A percentile compares a stretch with the other conserved stretches of the same genome.
These are phyloP conservation scores for Ogataea paraovalis DNA, from an alignment of 805 yeast species.

Conservation along the genomic window DNA sequence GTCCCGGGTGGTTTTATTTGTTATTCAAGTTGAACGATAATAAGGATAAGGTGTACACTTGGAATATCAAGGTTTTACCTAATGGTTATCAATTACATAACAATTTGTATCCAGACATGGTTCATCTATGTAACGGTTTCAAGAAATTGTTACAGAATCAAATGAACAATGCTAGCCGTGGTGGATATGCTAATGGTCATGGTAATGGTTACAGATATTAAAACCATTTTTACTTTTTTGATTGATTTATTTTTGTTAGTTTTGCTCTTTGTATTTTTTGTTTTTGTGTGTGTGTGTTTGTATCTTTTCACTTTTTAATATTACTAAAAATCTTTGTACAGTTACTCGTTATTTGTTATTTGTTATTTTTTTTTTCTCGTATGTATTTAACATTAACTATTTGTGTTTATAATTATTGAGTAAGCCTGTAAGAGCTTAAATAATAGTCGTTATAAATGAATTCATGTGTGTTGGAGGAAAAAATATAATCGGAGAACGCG, in stretches of 20 bases:
- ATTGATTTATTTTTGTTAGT: not conserved
- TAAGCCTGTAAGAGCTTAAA: not conserved
- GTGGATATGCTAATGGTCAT: conserved; percentile 6
- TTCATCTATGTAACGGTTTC: conserved; percentile 89
- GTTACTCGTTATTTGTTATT: not conserved
- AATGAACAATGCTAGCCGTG: conserved; percentile 18
- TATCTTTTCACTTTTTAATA: not conserved
- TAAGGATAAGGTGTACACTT: conserved; percentile 62
- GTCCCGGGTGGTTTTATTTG: conserved; percentile 90
- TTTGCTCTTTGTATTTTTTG: conserved; percentile 2
- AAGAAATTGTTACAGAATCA: conserved; percentile 45
- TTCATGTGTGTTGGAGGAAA: too few species aligned
- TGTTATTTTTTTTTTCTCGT: not conserved
- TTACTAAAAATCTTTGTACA: not conserved
- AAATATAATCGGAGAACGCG: too few species aligned
- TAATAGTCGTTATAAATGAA: too few species aligned
- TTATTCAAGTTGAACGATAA: conserved; percentile 76
- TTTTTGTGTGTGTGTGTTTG: not conserved
- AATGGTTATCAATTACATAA: conserved; percentile 79
- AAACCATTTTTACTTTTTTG: not conserved
- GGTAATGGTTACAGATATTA: conserved; percentile 2
- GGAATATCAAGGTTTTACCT: conserved; percentile 91
- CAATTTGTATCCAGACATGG: conserved; percentile 85
- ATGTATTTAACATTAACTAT: not conserved
- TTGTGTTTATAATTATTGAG: not conserved